Evolutionary conservation across 129 eudicot genomes (phyloP), one percentile per base, ranked within the genome.

Genomic region (Cynara cardunculus): DNA sequence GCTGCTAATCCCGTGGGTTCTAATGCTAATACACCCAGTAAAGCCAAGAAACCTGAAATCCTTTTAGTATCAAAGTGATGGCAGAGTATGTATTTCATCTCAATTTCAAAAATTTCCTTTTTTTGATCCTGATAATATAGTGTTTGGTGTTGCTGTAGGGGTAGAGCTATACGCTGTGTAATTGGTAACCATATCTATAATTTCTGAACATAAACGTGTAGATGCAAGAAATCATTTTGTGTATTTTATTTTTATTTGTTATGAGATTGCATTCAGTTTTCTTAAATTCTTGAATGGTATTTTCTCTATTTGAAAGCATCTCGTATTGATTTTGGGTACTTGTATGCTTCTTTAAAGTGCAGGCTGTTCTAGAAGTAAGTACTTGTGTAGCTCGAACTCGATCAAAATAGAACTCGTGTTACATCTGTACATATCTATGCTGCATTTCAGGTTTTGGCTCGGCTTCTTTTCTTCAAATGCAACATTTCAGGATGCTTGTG

Each of bases 21-120:
- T 1, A 94, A 87, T 87, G 85, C 91, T 30, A 94, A 85, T 41
- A 94, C 97, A 0, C 99, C 97, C 13, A 89, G 88, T 87, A 94
- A 90, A 84, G 93, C 91, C 32, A 94, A 92, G 94, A 92, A 90
- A 79, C 99, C 99, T 0, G 99, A 94, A 80, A 88, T 94, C 19
- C 98, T 91, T 49, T 83, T 94, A 79, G 97, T 91, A 49, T 94
- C 98, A 2, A 94, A 94, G 71, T 94, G 93, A 93, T 56, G 61
- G 73, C 75, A 86, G 86, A 71, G 80, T 82, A 76, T 84, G 82
- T 81, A 71, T 73, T 62, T 83, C 59, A 30, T 77, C 62, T 70
- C 72, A 70, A 56, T 69, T 32, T 70, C n/a, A 19, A 37, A 27
- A 76, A 34, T 26, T 82, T 76, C 31, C 49, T 71, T 73, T 77